Conservation (phyloP, 257 asterid species). For the Solanum raphanifolium region DNA sequence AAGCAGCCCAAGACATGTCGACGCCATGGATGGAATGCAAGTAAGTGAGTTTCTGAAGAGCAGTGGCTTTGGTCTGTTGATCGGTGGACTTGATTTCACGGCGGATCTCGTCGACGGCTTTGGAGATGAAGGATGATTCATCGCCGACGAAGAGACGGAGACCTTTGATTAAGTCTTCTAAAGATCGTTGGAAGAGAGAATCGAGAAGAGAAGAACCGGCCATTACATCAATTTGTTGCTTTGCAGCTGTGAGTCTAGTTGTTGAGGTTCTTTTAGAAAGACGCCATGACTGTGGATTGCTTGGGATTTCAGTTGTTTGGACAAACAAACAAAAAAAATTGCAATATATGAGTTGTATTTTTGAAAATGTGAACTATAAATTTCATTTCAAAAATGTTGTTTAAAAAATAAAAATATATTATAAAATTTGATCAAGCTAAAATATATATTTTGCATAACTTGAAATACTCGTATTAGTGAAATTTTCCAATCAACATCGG, state of each 20-base stretch:
- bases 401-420: too few species aligned
- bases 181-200: conserved; percentile 72
- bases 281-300: not conserved
- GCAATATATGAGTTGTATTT: not conserved
- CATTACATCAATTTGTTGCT: conserved; percentile 15
- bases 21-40: conserved; percentile 70
- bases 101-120: conserved; percentile 71
- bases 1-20: conserved; percentile 83
- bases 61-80: conserved; percentile 57
- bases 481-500: not conserved
- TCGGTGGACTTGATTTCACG: conserved; percentile 86
- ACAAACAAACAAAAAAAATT: not conserved
- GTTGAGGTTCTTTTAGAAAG: not conserved
- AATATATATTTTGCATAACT: not conserved
- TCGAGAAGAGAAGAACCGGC: conserved; percentile 73
- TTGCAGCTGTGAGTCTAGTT: not conserved
- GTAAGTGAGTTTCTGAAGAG: conserved; percentile 71
- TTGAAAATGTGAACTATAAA: not conserved
- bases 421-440: not conserved
- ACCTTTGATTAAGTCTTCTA: conserved; percentile 73
- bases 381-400: not conserved
- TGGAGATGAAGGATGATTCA: conserved; percentile 44
- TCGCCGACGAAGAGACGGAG: conserved; percentile 42
- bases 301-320: not conserved
- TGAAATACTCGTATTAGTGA: not conserved